Base-by-base conservation (phyloP, 805 yeast species). In the Ogataea dorogensis region DNA sequence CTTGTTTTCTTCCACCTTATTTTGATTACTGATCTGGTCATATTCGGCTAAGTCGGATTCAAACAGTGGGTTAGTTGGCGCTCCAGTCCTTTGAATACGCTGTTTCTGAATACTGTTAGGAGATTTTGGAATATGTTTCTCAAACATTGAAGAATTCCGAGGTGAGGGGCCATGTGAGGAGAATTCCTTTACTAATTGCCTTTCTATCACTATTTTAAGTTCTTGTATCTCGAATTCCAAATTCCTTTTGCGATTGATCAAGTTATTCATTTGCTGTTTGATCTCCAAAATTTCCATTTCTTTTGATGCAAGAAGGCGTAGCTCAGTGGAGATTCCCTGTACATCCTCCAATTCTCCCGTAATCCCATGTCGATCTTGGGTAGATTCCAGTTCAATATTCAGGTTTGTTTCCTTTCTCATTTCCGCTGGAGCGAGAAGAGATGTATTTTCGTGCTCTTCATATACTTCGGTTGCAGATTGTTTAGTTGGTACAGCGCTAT, bases 271-370 rank as follows among this genome's bases (percentile, higher is more conserved):
- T 30, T 66, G 63, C 46, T 76, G 79, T 44, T 77, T 80, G 27
- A 81, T 58, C 46, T 82, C 88, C 32, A 82, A 70, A 18, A 82
- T 64, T 17, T 72, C 73, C 74, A 79, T 74, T 53, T 83, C 93
- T 50, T 80, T 82, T 25, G 75, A 63, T 0, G 91, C 91, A 28
- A 83, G 59, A 7, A 70, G 61, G 43, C 86, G 68, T 31, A 82
- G 58, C 31, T 79, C 73, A 4, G 71, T 75, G 39, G 75, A 77
- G 5, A 80, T 63, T 1, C 33, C 33, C 9, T 31, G n/a, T n/a
- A n/a, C n/a, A n/a, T n/a, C n/a, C n/a, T n/a, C n/a, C n/a, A n/a
- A n/a, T n/a, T n/a, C n/a, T n/a, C n/a, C n/a, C n/a, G n/a, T n/a
- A n/a, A n/a, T n/a, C n/a, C n/a, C n/a, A n/a, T n/a, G n/a, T n/a